A percentile compares a stretch with the other conserved stretches of the same genome.
Evolutionary conservation across 1,284 basidiomycete genomes (phyloP).

Genomic region (Phenoliferia sp.): DNA sequence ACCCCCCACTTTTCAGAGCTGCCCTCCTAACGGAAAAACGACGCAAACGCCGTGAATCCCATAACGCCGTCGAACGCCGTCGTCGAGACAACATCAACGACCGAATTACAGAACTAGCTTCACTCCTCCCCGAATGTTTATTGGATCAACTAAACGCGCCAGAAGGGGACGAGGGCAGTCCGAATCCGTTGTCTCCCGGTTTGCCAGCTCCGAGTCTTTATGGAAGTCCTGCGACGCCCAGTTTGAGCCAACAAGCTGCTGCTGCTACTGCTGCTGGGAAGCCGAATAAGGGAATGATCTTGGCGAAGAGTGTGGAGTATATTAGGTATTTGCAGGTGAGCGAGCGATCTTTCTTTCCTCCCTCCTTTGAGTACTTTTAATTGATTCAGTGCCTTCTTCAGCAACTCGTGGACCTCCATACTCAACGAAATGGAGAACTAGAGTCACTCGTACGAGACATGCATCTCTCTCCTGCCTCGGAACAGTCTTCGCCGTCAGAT

Average conservation of each 20-base stretch:
- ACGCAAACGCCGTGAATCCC: constrained; percentile 69
- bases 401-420: constrained; percentile 71
- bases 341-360: not conserved
- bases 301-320: constrained; percentile 81
- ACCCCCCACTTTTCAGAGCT: not conserved
- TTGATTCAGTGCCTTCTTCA: too few species aligned
- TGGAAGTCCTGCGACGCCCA: not conserved
- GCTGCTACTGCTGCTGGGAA: constrained; percentile 49
- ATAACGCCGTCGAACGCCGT: constrained; percentile 84
- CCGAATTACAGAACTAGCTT: constrained; percentile 81
- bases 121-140: constrained; percentile 67
- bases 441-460: constrained; percentile 46
- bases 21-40: constrained; percentile 58
- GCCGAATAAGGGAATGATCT: constrained; percentile 85
- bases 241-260: not conserved
- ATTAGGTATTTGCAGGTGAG: constrained; percentile 53
- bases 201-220: not conserved
- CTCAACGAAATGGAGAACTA: constrained; percentile 66
- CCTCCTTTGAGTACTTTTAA: not conserved
- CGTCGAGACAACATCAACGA: constrained; percentile 89
- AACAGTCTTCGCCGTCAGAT: not conserved
- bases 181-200: not conserved
- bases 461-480: not conserved
- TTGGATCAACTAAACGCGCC: constrained; percentile 21
- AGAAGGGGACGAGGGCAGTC: not conserved